These are phyloP conservation scores for Trichoderma sp. DNA, from an alignment of 2,329 filamentous ascomycete genomes.

Conservation along the genomic window DNA sequence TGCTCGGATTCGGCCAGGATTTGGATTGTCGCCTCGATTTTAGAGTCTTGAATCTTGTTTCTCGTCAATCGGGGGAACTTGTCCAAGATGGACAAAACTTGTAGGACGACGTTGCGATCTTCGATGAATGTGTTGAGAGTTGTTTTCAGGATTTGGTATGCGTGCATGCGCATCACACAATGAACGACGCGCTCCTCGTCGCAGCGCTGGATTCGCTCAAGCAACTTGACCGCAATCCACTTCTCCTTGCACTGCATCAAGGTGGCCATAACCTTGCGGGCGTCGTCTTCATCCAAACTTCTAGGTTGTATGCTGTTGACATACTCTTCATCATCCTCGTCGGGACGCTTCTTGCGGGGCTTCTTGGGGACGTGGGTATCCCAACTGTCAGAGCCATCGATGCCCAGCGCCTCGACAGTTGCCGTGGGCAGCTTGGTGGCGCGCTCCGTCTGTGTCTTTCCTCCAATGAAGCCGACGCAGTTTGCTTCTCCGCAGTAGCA, in stretches of 20 bases:
- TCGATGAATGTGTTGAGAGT: slow-evolving; percentile 80
- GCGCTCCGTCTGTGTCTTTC: slow-evolving; percentile 94
- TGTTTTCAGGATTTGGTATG: slow-evolving; percentile 90
- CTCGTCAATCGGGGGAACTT: slow-evolving; percentile 85
- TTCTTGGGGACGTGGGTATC: slow-evolving; percentile 86
- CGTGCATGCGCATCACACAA: slow-evolving; percentile 91
- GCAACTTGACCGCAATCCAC: slow-evolving; percentile 95
- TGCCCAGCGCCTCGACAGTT: slow-evolving; percentile 91
- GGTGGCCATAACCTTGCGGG: slow-evolving; percentile 92
- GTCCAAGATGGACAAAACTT: slow-evolving; percentile 85
- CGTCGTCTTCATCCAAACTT: slow-evolving; percentile 74
- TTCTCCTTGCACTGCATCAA: slow-evolving; percentile 98
- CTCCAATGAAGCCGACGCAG: slow-evolving; percentile 93
- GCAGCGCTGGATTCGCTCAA: slow-evolving; percentile 81
- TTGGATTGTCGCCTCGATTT: slow-evolving; percentile 81
- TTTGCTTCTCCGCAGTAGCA: slow-evolving; percentile 96
- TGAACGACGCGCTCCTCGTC: slow-evolving; percentile 84
- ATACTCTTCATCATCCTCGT: slow-evolving; percentile 93
- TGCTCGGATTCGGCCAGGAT: slow-evolving; percentile 65
- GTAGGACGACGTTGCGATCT: slow-evolving; percentile 85
- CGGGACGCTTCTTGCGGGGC: slow-evolving; percentile 85
- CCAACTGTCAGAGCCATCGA: slow-evolving; percentile 90
- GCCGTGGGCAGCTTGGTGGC: slow-evolving; percentile 86
- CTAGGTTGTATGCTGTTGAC: slow-evolving; percentile 83
- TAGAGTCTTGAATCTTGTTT: slow-evolving; percentile 96